Evolutionary conservation across 1,284 basidiomycete genomes (phyloP).

Genomic region (Pulchroboletus neoregius): DNA sequence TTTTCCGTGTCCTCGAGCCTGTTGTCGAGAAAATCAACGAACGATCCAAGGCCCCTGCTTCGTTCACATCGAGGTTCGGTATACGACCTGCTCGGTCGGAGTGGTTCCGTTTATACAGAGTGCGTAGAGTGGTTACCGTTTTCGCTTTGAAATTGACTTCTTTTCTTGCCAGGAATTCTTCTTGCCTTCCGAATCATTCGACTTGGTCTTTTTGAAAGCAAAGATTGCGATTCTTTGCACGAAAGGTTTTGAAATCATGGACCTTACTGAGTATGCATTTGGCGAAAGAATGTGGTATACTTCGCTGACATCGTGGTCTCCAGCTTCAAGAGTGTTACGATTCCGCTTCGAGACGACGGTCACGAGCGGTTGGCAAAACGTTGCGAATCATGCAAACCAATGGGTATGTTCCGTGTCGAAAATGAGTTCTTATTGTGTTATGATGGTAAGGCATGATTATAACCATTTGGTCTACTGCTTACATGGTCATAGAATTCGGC

Average conservation of each 20-base stretch:
- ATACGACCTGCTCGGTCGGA: conserved; percentile 77
- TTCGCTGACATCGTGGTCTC: conserved; percentile 7
- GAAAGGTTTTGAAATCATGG: conserved; percentile 97
- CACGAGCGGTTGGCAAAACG: conserved; percentile 73
- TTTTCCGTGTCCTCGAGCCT: conserved; percentile 92
- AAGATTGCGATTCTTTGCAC: conserved; percentile 89
- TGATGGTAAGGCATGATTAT: conserved; percentile 56
- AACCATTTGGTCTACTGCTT: conserved; percentile 5
- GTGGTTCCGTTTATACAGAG: conserved; percentile 89
- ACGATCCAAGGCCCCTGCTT: conserved; percentile 59
- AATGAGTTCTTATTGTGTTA: conserved; percentile 93
- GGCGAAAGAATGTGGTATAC: no score
- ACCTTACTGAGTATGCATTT: conserved; percentile 73
- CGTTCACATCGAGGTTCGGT: conserved; percentile 68
- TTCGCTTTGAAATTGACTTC: conserved; percentile 3
- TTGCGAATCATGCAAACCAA: conserved; percentile 77
- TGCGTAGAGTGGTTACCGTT: conserved; percentile 31
- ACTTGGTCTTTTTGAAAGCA: conserved; percentile 87
- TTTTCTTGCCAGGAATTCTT: conserved; percentile 68
- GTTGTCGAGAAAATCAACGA: conserved; percentile 84
- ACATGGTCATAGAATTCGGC: conserved; percentile 71
- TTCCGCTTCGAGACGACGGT: conserved; percentile 76
- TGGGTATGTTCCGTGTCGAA: conserved; percentile 91
- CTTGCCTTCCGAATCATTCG: conserved; percentile 84
- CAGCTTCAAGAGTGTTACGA: conserved; percentile 85